Conservation (phyloP, 768 basidiomycete species). For the Termitomyces sp. region DNA sequence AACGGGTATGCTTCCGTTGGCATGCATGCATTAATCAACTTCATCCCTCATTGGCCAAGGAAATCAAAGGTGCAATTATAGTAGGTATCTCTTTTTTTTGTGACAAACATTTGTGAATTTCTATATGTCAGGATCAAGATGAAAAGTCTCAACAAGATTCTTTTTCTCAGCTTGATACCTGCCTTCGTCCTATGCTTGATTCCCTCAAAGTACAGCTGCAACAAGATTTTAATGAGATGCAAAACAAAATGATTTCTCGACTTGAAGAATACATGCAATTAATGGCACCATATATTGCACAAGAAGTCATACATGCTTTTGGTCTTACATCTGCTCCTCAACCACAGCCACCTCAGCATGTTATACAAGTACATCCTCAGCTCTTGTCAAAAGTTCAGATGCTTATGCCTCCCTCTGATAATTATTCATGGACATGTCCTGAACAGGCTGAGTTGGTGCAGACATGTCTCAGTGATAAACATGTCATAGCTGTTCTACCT, state of each 20-base stretch:
- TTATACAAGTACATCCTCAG: not conserved
- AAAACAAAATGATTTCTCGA: no score
- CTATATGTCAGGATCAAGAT: not conserved
- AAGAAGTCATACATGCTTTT: not conserved
- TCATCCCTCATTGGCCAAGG: not conserved
- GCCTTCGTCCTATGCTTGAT: not conserved
- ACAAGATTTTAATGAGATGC: not conserved
- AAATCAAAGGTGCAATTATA: no score
- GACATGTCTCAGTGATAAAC: not conserved
- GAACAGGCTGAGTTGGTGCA: conserved; percentile 3
- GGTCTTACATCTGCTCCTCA: not conserved
- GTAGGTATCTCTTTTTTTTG: no score
- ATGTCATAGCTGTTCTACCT: not conserved
- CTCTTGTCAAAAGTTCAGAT: not conserved
- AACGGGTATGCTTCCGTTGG: conserved; percentile 1
- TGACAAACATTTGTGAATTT: no score
- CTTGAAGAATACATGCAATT: not conserved
- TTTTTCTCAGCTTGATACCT: not conserved
- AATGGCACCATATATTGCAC: not conserved
- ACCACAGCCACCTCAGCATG: not conserved
- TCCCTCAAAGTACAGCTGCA: not conserved
- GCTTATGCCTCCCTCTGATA: not conserved
- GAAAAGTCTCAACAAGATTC: not conserved
- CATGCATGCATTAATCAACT: conserved; percentile 1
- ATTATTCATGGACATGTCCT: not conserved